Evolutionary conservation across 169 alveolate genomes (phyloP).

Genomic region (Amoebophrya sp.): DNA sequence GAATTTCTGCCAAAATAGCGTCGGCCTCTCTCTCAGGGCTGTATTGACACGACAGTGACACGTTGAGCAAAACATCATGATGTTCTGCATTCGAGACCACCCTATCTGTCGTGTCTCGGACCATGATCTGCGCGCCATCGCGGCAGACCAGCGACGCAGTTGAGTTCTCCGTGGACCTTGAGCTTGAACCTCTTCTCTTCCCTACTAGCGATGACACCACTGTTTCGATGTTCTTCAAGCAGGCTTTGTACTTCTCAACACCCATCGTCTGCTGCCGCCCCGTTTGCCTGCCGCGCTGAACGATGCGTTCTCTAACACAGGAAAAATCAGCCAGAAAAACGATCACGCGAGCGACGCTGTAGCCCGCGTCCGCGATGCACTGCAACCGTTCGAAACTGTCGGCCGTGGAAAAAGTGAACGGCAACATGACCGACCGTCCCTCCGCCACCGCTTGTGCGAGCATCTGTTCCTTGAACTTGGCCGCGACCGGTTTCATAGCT

Average conservation of each 20-base stretch:
- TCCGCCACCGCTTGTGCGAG: not conserved
- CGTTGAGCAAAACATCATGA: too few relatives aligned
- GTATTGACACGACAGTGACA: too few relatives aligned
- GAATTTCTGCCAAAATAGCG: too few relatives aligned
- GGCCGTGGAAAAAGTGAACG: not conserved
- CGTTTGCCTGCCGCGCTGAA: not conserved
- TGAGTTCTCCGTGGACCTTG: too few relatives aligned
- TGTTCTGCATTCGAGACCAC: too few relatives aligned
- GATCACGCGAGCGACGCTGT: not conserved
- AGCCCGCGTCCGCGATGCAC: not conserved
- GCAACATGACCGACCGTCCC: not conserved
- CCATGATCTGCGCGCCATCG: too few relatives aligned
- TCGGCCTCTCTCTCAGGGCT: too few relatives aligned
- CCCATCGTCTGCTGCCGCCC: not conserved
- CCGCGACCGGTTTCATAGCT: not conserved
- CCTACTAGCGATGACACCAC: too few relatives aligned
- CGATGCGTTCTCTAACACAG: not conserved
- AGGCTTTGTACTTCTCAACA: not conserved
- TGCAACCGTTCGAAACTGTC: not conserved
- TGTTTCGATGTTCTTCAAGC: too few relatives aligned
- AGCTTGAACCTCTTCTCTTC: too few relatives aligned
- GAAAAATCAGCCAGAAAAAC: not conserved
- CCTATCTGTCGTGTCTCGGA: too few relatives aligned
- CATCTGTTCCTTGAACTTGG: not conserved
- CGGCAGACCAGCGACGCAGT: too few relatives aligned